A percentile compares a stretch with the other conserved stretches of the same genome.
These are phyloP conservation scores for Aaosphaeria arxii DNA, from an alignment of 2,329 filamentous ascomycete genomes.

Conservation along the genomic window DNA sequence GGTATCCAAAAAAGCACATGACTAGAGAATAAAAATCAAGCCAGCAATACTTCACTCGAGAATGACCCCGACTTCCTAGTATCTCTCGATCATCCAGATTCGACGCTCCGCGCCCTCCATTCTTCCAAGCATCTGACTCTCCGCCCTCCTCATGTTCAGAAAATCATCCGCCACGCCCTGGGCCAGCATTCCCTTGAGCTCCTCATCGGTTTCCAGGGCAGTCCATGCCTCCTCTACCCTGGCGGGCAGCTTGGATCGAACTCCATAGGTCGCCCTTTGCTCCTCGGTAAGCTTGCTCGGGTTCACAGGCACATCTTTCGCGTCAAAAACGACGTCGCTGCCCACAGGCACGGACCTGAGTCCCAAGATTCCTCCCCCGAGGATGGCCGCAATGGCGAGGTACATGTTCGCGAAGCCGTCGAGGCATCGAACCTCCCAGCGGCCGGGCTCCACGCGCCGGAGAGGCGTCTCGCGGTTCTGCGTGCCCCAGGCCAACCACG, in stretches of 20 bases:
- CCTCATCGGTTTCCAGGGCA: slow-evolving; percentile 49
- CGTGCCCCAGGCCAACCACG: slow-evolving; percentile 76
- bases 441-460: slow-evolving; percentile 61
- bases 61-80: slow-evolving; percentile 38
- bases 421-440: slow-evolving; percentile 78
- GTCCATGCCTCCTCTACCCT: slow-evolving; percentile 55
- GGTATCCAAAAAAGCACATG: too few relatives aligned
- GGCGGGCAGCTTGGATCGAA: slow-evolving; percentile 54
- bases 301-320: slow-evolving; percentile 53
- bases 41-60: too few relatives aligned
- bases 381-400: slow-evolving; percentile 60
- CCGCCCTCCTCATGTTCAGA: slow-evolving; percentile 56
- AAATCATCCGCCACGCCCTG: slow-evolving; percentile 56
- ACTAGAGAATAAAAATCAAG: too few relatives aligned
- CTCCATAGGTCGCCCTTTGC: slow-evolving; percentile 52
- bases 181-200: slow-evolving; percentile 48
- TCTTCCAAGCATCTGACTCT: slow-evolving; percentile 50
- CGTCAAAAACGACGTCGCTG: slow-evolving; percentile 26
- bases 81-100: slow-evolving; percentile 65
- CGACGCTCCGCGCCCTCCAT: slow-evolving; percentile 51
- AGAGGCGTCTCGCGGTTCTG: slow-evolving; percentile 77
- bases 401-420: slow-evolving; percentile 81
- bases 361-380: slow-evolving; percentile 60
- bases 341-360: slow-evolving; percentile 31
- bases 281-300: slow-evolving; percentile 20